Evolutionary conservation across 805 yeast species (phyloP), one percentile per base, ranked within the genome.

Genomic region (Monosporozyma servazzii): DNA sequence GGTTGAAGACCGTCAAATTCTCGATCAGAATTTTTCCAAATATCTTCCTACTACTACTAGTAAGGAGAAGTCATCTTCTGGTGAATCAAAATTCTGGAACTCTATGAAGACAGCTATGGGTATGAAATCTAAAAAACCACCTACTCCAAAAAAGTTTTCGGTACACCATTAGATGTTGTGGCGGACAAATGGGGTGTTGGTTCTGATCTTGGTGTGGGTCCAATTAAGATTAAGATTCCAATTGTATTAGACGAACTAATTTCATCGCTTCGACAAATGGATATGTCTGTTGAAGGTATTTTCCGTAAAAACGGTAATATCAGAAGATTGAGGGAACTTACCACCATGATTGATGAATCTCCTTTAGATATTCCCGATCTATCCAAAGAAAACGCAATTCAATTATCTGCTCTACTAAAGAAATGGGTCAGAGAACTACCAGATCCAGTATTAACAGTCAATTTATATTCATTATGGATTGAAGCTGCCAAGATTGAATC

Each of bases 301-400:
- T 93, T 93, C 76, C 80, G 99, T 61, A 85, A 90, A 63, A 93
- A 93, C 64, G 99, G 99, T 62, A 93, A 93, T 64, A 90, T 93
- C 62, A 81, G 89, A 59, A 77, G 86, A 45, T 72, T 91, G 48
- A 80, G 84, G 58, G 86, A 83, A 57, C 70, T 90, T 52, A 78
- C 88, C 0, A 88, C 81, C 50, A 76, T 73, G 47, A 84, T 91
- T 56, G 93, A 93, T 68, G 72, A 76, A 45, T 75, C 78, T 57
- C 96, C 96, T 1, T 76, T 80, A 21, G 78, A 74, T 51, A 76
- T 82, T 8, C 93, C 95, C 0, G 82, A 82, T 58, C 75, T 89
- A 37, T 75, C 81, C 21, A 75, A 72, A 49, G 96, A 91, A 65
- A 83, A 82, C 49, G 90, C 96, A 0, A 87, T 93, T 43, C 99